Percentiles rank a stretch among this genome's conserved stretches.
Evolutionary conservation across 305 asterid genomes (phyloP).

Genomic region (Rubia peregrina): DNA sequence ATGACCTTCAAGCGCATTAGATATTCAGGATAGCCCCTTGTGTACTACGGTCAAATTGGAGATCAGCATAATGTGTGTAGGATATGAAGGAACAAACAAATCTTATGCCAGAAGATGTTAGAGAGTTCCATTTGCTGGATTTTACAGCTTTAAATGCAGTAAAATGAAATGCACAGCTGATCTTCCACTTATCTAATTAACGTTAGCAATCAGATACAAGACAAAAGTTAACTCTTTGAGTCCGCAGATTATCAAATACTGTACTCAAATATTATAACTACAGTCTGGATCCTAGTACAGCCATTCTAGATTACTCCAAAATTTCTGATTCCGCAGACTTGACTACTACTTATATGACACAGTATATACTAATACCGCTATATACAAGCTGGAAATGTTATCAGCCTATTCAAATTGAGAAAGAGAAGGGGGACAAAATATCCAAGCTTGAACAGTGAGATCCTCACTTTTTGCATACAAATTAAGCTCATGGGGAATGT

Average conservation of each 20-base stretch:
- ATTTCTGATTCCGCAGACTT: background rate
- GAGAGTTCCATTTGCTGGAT: background rate
- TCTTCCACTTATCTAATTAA: background rate
- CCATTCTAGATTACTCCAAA: background rate
- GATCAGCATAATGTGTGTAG: background rate
- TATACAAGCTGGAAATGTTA: background rate
- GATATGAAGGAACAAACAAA: background rate
- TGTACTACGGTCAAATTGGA: background rate
- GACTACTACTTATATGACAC: background rate
- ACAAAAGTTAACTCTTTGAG: background rate
- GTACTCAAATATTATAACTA: background rate
- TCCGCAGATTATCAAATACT: background rate
- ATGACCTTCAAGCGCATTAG: background rate
- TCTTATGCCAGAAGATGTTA: too few relatives aligned
- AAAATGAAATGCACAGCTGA: background rate
- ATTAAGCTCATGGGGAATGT: slow-evolving; percentile 1
- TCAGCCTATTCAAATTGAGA: background rate
- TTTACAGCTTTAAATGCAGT: background rate
- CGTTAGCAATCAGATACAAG: background rate
- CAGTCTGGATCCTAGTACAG: background rate
- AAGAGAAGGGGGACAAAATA: background rate
- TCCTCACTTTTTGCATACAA: background rate
- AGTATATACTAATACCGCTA: background rate
- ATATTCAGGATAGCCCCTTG: background rate
- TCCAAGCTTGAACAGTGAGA: background rate